Evolutionary conservation across 2,329 filamentous ascomycete genomes (phyloP).

Genomic region (Emmonsia crescens): DNA sequence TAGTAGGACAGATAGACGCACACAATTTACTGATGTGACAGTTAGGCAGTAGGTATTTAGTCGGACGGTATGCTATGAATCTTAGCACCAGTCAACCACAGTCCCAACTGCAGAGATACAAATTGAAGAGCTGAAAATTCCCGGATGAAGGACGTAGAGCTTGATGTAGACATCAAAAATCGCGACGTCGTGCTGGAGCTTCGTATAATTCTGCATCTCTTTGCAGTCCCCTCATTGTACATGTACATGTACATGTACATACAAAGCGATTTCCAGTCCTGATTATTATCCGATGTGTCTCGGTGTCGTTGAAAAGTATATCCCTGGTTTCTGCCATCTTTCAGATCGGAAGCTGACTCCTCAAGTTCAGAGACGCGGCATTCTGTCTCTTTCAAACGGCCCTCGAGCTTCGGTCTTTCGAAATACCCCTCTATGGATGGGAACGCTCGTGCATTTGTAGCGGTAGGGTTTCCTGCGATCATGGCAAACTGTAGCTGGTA

Average conservation of each 20-base stretch:
- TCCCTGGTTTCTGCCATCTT: not conserved
- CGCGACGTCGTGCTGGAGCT: not conserved
- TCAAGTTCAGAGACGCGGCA: not conserved
- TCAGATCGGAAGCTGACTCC: not conserved
- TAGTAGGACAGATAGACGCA: too few species aligned
- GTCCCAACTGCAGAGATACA: not conserved
- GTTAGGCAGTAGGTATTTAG: too few species aligned
- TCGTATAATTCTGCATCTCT: constrained; percentile 2
- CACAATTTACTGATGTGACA: too few species aligned
- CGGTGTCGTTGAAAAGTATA: not conserved
- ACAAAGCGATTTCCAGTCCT: constrained; percentile 1
- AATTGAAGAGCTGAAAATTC: not conserved
- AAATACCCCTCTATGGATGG: too few species aligned
- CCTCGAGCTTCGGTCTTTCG: too few species aligned
- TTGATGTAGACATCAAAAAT: constrained; percentile 2
- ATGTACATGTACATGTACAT: too few species aligned
- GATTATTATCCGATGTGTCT: not conserved
- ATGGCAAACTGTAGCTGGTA: too few species aligned
- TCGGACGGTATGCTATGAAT: not conserved
- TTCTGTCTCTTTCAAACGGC: too few species aligned
- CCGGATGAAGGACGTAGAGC: not conserved
- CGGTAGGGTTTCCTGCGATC: too few species aligned
- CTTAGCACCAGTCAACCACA: not conserved
- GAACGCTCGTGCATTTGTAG: too few species aligned
- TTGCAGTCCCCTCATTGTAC: constrained; percentile 1